Conservation (phyloP, 441 rosid genomes). For the Rhodomyrtus psidioides region DNA sequence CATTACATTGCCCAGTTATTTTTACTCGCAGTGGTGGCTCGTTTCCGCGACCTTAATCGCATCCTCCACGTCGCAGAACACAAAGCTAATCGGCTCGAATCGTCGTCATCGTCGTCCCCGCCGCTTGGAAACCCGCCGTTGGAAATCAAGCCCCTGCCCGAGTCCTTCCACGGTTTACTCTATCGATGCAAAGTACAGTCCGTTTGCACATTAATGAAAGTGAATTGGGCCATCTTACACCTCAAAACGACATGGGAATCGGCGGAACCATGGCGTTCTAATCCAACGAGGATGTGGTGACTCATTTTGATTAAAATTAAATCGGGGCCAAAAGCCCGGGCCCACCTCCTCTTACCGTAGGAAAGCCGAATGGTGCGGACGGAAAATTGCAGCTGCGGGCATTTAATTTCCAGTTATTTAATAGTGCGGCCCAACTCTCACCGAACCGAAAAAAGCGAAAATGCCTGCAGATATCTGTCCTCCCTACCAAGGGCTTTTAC, state of each 20-base stretch:
- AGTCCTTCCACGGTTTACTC: not conserved
- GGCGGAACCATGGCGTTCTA: not conserved
- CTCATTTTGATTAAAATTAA: too few relatives aligned
- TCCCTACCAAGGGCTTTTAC: not conserved
- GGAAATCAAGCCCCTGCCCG: not conserved
- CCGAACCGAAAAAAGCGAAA: not conserved
- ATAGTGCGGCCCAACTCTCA: not conserved
- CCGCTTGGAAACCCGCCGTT: too few relatives aligned
- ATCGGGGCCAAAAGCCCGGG: not conserved
- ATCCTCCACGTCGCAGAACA: accelerated
- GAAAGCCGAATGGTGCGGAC: not conserved
- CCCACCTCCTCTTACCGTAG: not conserved
- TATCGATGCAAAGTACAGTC: not conserved
- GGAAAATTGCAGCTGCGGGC: not conserved
- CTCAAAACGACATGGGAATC: not conserved
- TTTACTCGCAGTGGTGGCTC: accelerated
- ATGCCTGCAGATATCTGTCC: not conserved
- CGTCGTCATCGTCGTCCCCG: too few relatives aligned
- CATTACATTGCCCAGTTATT: not conserved
- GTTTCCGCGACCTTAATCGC: not conserved
- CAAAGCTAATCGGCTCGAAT: not conserved
- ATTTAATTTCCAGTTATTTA: not conserved
- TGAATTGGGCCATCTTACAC: not conserved
- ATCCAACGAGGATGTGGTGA: not conserved
- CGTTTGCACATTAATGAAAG: not conserved